phyloP scores from a whole-genome alignment of 2,329 filamentous ascomycete genomes.

The Ophiostoma sp. region DNA sequence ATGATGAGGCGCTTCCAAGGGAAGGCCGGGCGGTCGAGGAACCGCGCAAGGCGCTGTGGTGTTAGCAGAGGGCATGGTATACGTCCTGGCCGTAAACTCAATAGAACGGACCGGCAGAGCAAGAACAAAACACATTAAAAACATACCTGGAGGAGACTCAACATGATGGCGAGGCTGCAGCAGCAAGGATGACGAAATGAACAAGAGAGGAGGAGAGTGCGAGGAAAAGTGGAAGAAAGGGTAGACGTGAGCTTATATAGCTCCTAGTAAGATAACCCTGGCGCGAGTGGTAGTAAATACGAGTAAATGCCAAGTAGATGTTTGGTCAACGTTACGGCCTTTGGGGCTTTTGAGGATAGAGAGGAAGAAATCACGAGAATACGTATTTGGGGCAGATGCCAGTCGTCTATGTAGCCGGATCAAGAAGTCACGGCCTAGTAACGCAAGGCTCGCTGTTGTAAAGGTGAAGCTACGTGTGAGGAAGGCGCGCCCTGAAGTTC shows the following conservation, averaged over 20 bases:
- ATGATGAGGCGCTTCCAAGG: conserved; percentile 97
- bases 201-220: neutral
- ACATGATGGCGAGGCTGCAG: conserved; percentile 30
- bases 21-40: conserved; percentile 86
- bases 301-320: neutral
- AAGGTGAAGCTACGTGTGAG: neutral
- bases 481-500: neutral
- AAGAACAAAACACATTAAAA: neutral
- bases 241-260: conserved; percentile 9
- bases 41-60: conserved; percentile 65
- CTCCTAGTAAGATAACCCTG: neutral
- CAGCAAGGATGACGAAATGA: conserved; percentile 11
- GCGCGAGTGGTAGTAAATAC: neutral
- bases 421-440: neutral
- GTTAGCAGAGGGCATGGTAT: neutral
- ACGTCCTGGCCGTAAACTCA: neutral
- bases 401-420: neutral
- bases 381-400: neutral
- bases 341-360: neutral
- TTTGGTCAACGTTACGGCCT: too few relatives aligned
- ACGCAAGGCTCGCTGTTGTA: neutral
- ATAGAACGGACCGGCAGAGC: neutral
- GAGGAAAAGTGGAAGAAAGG: neutral
- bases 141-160: conserved; percentile 44
- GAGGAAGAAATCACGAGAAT: neutral